Base-by-base conservation (phyloP, 2,329 filamentous ascomycete genomes). In the Neurospora sp. region DNA sequence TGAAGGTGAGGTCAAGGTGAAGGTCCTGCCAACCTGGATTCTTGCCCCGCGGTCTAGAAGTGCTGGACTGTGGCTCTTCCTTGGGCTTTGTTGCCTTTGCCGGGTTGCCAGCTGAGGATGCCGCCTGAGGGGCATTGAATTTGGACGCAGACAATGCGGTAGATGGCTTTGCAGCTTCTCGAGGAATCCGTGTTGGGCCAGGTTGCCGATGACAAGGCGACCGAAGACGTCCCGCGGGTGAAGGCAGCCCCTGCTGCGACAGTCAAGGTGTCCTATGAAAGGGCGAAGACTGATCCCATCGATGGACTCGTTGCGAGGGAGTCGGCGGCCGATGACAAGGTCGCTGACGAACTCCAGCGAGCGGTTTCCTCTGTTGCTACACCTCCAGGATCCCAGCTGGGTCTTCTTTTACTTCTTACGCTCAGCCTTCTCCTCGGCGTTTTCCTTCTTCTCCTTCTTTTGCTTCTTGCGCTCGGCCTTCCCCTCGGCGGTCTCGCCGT, bases 71-170 rank as follows among this genome's bases (percentile, higher is more conserved):
- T 33, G 28, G 28, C 28, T 33, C 28, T 33, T 33, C 28, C 28
- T 33, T 33, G 28, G 28, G 28, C 28, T 33, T 33, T 33, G 28
- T 33, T 33, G 5, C 5, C 28, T 33, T 33, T 33, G 28, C 28
- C 28, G 68, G 15, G 38, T 17, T 36, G 13, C 70, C 38, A 2
- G 71, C 62, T 9, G 68, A n/a, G 52, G 70, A 52, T 6, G 66
- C 13, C 4, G 73, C 23, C 68, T 77, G 77, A 68, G 77, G 78
- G 1, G 68, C 28, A 39, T 72, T 73, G 9, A 75, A 69, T 36
- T 75, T 73, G n/a, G 68, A n/a, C 38, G 67, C 23, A 9, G 70
- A 11, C n/a, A 15, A 7, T 19, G 38, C 33, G 2, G 40, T 9
- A 43, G 58, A 36, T 36, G 36, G 17, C 10, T 67, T 67, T 66